Evolutionary conservation across 495 filamentous ascomycete species (phyloP).

Genomic region (Aspergillus saccharolyticus): DNA sequence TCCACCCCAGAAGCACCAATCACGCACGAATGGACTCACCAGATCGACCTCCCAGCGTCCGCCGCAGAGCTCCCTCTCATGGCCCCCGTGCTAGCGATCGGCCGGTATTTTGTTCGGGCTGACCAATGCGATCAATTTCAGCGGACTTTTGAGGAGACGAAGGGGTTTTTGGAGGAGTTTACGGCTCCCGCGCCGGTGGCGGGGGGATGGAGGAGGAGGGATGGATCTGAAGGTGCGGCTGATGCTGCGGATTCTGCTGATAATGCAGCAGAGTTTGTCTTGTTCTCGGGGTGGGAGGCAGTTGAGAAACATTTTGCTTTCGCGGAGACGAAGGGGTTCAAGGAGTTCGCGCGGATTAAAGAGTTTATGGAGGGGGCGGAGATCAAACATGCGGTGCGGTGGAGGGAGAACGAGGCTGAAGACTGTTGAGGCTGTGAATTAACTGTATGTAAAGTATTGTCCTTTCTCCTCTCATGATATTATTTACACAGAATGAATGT

Average conservation of each 20-base stretch:
- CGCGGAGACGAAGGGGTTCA: constrained; percentile 29
- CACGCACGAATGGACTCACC: constrained; percentile 32
- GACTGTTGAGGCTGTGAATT: too few relatives aligned
- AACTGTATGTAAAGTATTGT: too few relatives aligned
- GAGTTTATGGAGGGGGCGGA: constrained; percentile 32
- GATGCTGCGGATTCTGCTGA: background rate
- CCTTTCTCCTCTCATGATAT: too few relatives aligned
- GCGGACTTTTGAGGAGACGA: constrained; percentile 30
- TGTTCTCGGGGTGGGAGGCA: constrained; percentile 47
- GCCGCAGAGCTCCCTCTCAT: constrained; percentile 30
- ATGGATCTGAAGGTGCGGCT: constrained; percentile 30
- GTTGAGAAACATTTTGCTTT: constrained; percentile 44
- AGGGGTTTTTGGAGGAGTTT: constrained; percentile 29
- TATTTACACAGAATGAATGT: too few relatives aligned
- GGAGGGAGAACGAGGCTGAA: background rate
- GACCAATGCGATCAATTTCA: constrained; percentile 37
- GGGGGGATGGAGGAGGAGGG: constrained; percentile 44
- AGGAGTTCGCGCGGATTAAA: constrained; percentile 32
- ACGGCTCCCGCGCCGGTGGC: constrained; percentile 31
- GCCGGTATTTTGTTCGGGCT: constrained; percentile 36
- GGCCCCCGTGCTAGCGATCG: constrained; percentile 41
- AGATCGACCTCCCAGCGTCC: constrained; percentile 1
- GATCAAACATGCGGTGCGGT: constrained; percentile 33
- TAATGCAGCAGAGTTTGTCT: constrained; percentile 44
- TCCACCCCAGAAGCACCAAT: constrained; percentile 49